These are phyloP conservation scores for Alternaria atra DNA, from an alignment of 2,329 filamentous ascomycete species.

Conservation along the genomic window DNA sequence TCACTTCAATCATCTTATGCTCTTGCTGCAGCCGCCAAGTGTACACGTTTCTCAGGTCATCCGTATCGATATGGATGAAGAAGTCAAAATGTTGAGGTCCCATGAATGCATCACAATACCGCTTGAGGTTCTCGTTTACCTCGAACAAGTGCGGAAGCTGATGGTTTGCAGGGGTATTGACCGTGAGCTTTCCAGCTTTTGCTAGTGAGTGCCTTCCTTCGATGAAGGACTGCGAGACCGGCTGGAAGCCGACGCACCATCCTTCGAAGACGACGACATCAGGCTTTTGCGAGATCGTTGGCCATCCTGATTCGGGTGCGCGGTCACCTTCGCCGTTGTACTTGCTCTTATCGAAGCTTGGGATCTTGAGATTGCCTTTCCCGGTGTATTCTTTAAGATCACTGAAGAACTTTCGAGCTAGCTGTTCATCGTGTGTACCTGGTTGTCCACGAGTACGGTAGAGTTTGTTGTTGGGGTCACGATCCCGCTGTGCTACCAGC, in stretches of 20 bases:
- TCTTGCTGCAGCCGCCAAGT: constrained; percentile 87
- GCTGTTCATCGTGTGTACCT: constrained; percentile 78
- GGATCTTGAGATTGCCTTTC: constrained; percentile 66
- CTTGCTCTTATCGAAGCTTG: constrained; percentile 84
- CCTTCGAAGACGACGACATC: constrained; percentile 84
- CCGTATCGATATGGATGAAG: constrained; percentile 75
- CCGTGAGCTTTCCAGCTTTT: constrained; percentile 55
- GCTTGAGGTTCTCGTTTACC: constrained; percentile 66
- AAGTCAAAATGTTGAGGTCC: constrained; percentile 60
- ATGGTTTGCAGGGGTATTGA: constrained; percentile 63
- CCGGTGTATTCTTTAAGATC: constrained; percentile 61
- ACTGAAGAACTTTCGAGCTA: constrained; percentile 71
- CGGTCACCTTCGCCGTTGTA: constrained; percentile 81
- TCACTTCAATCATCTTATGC: constrained; percentile 69
- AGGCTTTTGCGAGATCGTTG: constrained; percentile 63
- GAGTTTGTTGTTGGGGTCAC: constrained; percentile 75
- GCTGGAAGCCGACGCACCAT: constrained; percentile 87
- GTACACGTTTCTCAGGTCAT: constrained; percentile 79
- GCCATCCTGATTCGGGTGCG: constrained; percentile 69
- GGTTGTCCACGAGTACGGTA: constrained; percentile 85
- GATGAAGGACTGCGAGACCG: constrained; percentile 65
- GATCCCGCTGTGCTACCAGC: constrained; percentile 70
- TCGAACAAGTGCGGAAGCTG: constrained; percentile 64
- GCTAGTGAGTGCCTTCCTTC: constrained; percentile 65
- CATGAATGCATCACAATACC: constrained; percentile 61